Evolutionary conservation across 331 rosid species (phyloP).

Genomic region (Quercus lobata): DNA sequence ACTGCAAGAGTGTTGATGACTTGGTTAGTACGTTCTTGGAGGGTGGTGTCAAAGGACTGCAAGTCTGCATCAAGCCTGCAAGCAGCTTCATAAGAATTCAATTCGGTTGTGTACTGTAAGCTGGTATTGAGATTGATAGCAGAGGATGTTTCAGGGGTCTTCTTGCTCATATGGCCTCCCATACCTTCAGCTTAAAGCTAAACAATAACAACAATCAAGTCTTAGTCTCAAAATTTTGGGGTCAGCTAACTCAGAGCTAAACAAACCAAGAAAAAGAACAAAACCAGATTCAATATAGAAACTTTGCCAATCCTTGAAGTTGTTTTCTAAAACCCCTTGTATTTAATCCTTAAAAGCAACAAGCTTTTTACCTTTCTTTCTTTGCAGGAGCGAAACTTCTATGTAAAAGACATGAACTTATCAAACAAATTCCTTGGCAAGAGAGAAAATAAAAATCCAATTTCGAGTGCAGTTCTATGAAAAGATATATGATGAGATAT

Average conservation of each 20-base stretch:
- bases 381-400: background rate
- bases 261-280: background rate
- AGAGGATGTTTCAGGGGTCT: conserved; percentile 35
- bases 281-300: conserved; percentile 30
- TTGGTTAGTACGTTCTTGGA: conserved; percentile 71
- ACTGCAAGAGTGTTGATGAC: conserved; percentile 70
- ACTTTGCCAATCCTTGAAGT: conserved; percentile 4
- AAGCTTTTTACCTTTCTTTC: background rate
- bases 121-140: conserved; percentile 32
- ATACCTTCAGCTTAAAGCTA: conserved; percentile 44
- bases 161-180: conserved; percentile 87
- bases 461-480: background rate
- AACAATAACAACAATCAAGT: background rate
- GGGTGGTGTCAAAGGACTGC: conserved; percentile 60
- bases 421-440: conserved; percentile 4
- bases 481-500: background rate
- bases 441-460: conserved; percentile 8
- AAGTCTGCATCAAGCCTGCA: conserved; percentile 64
- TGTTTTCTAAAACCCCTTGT: background rate
- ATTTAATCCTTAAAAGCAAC: background rate
- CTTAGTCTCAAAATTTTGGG: no score
- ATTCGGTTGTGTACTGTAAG: conserved; percentile 53
- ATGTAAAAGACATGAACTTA: conserved; percentile 5
- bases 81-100: conserved; percentile 73
- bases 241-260: conserved; percentile 19